Evolutionary conservation across 2,329 filamentous ascomycete species (phyloP), one percentile per base, ranked within the genome.

Genomic region (Sphaerostilbella broomeana): DNA sequence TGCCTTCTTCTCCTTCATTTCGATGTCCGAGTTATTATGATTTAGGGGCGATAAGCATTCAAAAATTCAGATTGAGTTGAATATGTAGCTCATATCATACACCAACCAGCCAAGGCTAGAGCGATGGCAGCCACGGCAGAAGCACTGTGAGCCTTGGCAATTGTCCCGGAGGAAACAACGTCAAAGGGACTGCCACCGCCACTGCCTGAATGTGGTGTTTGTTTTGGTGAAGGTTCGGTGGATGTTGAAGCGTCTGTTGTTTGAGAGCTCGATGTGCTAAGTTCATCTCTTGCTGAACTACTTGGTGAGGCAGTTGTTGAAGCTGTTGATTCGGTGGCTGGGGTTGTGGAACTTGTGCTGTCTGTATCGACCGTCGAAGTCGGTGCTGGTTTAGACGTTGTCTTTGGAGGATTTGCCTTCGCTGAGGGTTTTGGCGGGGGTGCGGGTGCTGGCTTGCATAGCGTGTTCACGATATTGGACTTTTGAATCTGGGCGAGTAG

Each of bases 101-200:
- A n/a, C n/a, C n/a, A n/a, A n/a, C n/a, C n/a, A n/a, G n/a, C n/a
- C n/a, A n/a, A n/a, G n/a, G n/a, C n/a, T n/a, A n/a, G n/a, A n/a
- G n/a, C n/a, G n/a, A n/a, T n/a, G n/a, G n/a, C n/a, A n/a, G n/a
- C n/a, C n/a, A n/a, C n/a, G n/a, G n/a, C n/a, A n/a, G n/a, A n/a
- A n/a, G n/a, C n/a, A n/a, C n/a, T n/a, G n/a, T n/a, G n/a, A n/a
- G n/a, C n/a, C n/a, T 20, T 32, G 3, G 22, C 10, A 24, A 26
- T 32, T 12, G 4, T 18, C 30, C 25, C 25, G 16, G 12, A 12
- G 11, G 35, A 11, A 16, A 42, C 40, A 38, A 42, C 38, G 38
- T 53, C 50, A 30, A 51, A 51, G 5, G 48, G 50, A 31, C 49
- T 50, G 6, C 50, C 50, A 5, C 50, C 50, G 30, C 50, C 50